These are phyloP conservation scores for Lactifluus rugatus DNA, from an alignment of 768 basidiomycete species.

Conservation along the genomic window DNA sequence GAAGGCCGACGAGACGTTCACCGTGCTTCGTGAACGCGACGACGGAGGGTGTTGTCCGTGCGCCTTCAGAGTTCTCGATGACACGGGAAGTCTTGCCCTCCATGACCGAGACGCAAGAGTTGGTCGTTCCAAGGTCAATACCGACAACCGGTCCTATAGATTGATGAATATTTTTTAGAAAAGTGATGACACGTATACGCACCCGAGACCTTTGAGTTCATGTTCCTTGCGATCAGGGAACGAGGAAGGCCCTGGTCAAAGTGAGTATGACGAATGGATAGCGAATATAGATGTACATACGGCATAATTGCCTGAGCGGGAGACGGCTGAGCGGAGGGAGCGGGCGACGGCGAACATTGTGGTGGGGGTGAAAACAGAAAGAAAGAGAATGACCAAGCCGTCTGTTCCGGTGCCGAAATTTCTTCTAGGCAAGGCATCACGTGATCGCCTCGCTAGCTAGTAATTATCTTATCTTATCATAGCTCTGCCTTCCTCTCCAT, in stretches of 20 bases:
- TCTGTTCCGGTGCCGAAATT: conserved; percentile 9
- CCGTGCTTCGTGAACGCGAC: conserved; percentile 99
- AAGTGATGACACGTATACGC: conserved; percentile 22
- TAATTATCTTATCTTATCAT: too few species aligned
- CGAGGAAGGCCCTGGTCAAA: conserved; percentile 50
- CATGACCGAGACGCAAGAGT: conserved; percentile 90
- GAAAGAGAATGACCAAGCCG: conserved; percentile 3
- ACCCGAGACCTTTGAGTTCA: conserved; percentile 94
- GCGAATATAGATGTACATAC: conserved; percentile 29
- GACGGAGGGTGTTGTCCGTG: conserved; percentile 95
- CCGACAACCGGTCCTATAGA: conserved; percentile 75
- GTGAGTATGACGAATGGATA: conserved; percentile 2
- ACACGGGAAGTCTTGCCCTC: conserved; percentile 92
- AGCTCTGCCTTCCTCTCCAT: conserved; percentile 27
- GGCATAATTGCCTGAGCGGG: conserved; percentile 56
- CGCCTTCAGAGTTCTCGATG: conserved; percentile 96
- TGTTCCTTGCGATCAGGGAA: conserved; percentile 75
- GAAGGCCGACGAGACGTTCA: conserved; percentile 91
- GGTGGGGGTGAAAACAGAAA: conserved; percentile 30
- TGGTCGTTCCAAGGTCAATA: conserved; percentile 94
- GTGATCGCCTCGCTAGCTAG: not conserved
- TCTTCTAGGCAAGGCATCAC: not conserved
- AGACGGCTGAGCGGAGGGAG: conserved; percentile 48
- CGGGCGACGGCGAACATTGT: conserved; percentile 68
- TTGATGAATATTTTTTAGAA: not conserved